A percentile compares a stretch with the other conserved stretches of the same genome.
These are phyloP conservation scores for Candida xyloterini DNA, from an alignment of 805 yeast genomes.

Conservation along the genomic window DNA sequence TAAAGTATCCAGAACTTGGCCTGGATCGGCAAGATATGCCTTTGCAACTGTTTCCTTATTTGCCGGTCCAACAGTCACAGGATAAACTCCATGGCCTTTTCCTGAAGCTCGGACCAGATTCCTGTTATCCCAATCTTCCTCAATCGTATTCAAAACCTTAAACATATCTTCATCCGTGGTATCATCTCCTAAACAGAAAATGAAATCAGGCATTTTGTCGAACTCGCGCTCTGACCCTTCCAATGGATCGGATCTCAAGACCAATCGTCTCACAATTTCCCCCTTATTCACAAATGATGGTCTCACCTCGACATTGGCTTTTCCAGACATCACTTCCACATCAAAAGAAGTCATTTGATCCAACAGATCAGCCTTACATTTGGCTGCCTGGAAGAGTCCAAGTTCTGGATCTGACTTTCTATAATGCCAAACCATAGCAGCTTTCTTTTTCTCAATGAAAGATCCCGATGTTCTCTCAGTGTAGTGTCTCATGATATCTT, in stretches of 20 bases:
- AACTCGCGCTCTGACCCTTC: constrained; percentile 18
- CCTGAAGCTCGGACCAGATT: constrained; percentile 42
- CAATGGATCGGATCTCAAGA: constrained; percentile 59
- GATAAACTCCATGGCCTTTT: constrained; percentile 64
- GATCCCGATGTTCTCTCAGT: constrained; percentile 93
- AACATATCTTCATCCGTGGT: constrained; percentile 98
- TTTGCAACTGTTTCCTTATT: constrained; percentile 81
- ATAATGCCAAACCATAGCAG: constrained; percentile 97
- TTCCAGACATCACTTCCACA: constrained; percentile 94
- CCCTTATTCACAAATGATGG: constrained; percentile 96
- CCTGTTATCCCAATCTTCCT: constrained; percentile 46
- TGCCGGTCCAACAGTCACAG: constrained; percentile 92
- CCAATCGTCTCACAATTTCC: constrained; percentile 83
- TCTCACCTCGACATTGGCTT: constrained; percentile 96
- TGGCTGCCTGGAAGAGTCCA: constrained; percentile 81
- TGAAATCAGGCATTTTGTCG: constrained; percentile 71
- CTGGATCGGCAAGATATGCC: constrained; percentile 80
- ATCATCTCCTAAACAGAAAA: constrained; percentile 92
- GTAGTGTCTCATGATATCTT: constrained; percentile 65
- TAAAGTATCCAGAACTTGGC: constrained; percentile 78
- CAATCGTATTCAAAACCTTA: constrained; percentile 64
- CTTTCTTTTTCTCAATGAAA: constrained; percentile 79
- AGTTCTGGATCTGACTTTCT: constrained; percentile 91
- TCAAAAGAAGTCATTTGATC: constrained; percentile 62
- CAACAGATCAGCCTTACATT: constrained; percentile 62